Percentiles rank a stretch among this genome's conserved stretches.
phyloP scores from a whole-genome alignment of 2,329 filamentous ascomycete genomes.

The Neurospora crassa region DNA sequence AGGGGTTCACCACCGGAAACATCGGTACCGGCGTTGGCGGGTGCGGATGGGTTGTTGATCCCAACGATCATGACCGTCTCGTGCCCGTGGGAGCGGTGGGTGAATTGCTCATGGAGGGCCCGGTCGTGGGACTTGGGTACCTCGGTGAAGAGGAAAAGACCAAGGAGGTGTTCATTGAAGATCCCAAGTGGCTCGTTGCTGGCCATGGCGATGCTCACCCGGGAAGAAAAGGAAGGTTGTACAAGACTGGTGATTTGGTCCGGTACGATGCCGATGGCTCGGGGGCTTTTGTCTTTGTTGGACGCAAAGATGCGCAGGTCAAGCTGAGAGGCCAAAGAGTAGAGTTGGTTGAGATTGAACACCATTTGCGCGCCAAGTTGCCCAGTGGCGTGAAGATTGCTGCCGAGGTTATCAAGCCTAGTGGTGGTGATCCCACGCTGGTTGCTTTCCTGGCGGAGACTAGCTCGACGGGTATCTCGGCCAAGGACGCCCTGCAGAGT shows the following conservation, averaged over 20 bases:
- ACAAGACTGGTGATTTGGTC: conserved; percentile 40
- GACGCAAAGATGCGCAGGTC: conserved; percentile 49
- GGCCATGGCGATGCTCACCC: conserved; percentile 14
- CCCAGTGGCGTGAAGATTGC: conserved; percentile 31
- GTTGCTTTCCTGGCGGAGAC: conserved; percentile 23
- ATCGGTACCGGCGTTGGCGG: conserved; percentile 13
- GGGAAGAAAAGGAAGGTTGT: conserved; percentile 25
- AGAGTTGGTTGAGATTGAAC: conserved; percentile 44
- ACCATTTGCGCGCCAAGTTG: conserved; percentile 24
- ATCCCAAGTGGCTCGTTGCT: conserved; percentile 22
- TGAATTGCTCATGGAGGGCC: conserved; percentile 22
- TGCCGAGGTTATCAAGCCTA: conserved; percentile 34
- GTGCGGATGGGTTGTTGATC: conserved; percentile 15
- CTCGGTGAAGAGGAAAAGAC: conserved; percentile 31
- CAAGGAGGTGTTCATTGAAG: conserved; percentile 14
- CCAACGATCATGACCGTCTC: conserved; percentile 13
- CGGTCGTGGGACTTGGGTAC: conserved; percentile 31
- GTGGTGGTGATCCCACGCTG: conserved; percentile 16
- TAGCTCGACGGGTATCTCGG: neutral
- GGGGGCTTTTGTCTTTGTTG: conserved; percentile 31
- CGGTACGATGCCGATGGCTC: conserved; percentile 30
- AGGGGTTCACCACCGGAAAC: conserved; percentile 4
- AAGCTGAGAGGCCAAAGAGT: conserved; percentile 50
- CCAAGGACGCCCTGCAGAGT: neutral
- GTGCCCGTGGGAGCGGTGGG: conserved; percentile 20